A percentile compares a stretch with the other conserved stretches of the same genome.
phyloP scores from a whole-genome alignment of 805 yeast genomes.

The Metschnikowia rubicola region DNA sequence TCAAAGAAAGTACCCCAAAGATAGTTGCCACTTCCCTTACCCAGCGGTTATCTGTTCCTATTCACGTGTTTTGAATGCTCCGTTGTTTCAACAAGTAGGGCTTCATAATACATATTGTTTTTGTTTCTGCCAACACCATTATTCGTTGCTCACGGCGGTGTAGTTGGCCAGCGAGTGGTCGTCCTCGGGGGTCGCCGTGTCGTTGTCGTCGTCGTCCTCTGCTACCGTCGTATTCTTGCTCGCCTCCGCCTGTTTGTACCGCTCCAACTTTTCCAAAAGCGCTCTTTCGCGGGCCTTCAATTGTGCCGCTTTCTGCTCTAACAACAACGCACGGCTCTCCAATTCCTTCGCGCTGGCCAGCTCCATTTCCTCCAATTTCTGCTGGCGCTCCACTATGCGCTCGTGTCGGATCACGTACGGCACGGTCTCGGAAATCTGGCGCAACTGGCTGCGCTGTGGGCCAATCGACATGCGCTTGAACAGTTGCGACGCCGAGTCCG shows the following conservation, averaged over 20 bases:
- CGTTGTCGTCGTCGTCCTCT: not conserved
- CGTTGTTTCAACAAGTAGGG: no score
- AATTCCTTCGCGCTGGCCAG: constrained; percentile 73
- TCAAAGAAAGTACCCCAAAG: no score
- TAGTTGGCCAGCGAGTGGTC: constrained; percentile 13
- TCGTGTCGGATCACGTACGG: constrained; percentile 83
- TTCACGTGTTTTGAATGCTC: no score
- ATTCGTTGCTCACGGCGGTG: constrained; percentile 14
- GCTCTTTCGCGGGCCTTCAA: constrained; percentile 63
- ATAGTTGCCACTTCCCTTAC: no score
- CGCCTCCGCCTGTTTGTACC: constrained; percentile 10
- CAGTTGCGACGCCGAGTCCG: constrained; percentile 21
- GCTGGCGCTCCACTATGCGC: constrained; percentile 68
- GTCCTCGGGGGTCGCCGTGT: not conserved
- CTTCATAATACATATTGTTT: no score
- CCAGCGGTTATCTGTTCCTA: no score
- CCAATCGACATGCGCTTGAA: constrained; percentile 44
- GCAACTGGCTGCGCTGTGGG: constrained; percentile 57
- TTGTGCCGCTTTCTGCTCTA: constrained; percentile 72
- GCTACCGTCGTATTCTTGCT: not conserved
- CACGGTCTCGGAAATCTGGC: constrained; percentile 78
- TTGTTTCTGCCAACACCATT: not conserved
- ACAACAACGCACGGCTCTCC: constrained; percentile 67
- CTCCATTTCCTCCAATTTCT: constrained; percentile 74
- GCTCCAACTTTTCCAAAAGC: constrained; percentile 42